Base-by-base conservation (phyloP, 192 early-diverging fungal genomes). In the Chytriomyces hyalinus region DNA sequence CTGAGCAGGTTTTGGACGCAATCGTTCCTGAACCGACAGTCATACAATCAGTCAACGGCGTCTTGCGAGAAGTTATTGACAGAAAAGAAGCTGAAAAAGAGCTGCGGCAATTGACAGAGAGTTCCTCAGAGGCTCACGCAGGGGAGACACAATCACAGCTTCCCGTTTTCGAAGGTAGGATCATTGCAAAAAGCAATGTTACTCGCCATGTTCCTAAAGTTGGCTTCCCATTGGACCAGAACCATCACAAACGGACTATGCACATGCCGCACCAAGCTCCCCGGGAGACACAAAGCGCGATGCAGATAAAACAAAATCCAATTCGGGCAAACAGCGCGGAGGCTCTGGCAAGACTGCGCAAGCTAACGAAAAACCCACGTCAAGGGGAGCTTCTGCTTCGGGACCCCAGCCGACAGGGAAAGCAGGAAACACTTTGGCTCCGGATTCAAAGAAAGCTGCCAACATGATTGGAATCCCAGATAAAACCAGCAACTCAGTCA, bases 11-110 rank as follows among this genome's bases (percentile, higher is more conserved):
- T 36, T 46, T 84, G 15, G 83, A 87, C 51, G 76, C 80, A 10
- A 81, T 76, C 46, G 44, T 51, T 44, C 45, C 62, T 1, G 6
- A 36, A 20, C 75, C 78, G 5, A 51, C 49, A 45, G 65, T 75
- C 8, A 49, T 62, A 50, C 77, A 83, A 22, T 67, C 57, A 7
- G 71, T 78, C 8, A 60, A 85, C 46, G 61, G 46, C 2, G 68
- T 69, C 22, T 66, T 84, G 5, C 22, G 68, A n/a, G 72, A 83
- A 63, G 17, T 84, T 17, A 74, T 83, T 10, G 63, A 72, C 20
- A 67, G 67, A 43, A 85, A 84, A 65, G 81, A 84, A 53, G 61
- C 73, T 13, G 81, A 83, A 65, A 83, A 88, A 78, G 83, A 84
- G 22, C 64, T 59, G 59, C 69, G 78, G 20, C 13, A 57, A 57